A percentile compares a stretch with the other conserved stretches of the same genome.
Conservation (phyloP, 2,329 filamentous ascomycete species). For the Colletotrichum incanum region DNA sequence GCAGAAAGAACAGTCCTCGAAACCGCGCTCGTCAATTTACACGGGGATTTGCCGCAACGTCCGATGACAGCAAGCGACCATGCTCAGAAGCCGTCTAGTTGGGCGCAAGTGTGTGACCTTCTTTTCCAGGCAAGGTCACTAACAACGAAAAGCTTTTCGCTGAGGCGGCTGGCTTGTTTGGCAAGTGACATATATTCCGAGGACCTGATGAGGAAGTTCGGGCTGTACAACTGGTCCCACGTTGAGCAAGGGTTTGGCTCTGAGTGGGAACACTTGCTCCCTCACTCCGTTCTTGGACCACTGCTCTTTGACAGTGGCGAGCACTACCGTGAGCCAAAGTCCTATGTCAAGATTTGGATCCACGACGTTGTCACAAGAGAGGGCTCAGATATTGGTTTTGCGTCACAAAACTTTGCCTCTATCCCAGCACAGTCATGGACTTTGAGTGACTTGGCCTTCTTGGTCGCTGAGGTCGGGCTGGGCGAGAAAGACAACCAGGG, state of each 20-base stretch:
- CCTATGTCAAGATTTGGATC: slow-evolving; percentile 2
- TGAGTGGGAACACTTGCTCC: background rate
- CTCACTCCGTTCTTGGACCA: background rate
- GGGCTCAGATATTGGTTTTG: background rate
- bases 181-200: background rate
- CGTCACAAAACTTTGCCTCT: background rate
- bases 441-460: background rate
- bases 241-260: slow-evolving; percentile 8
- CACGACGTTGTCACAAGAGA: slow-evolving; percentile 1
- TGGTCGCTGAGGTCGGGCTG: background rate
- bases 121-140: background rate
- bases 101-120: background rate
- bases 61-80: background rate
- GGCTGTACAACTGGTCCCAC: background rate
- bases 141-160: background rate
- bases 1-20: background rate
- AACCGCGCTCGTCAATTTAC: background rate
- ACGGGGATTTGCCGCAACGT: background rate
- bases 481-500: background rate
- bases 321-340: background rate
- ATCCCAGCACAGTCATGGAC: background rate
- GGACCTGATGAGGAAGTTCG: slow-evolving; percentile 6
- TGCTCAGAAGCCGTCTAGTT: no score
- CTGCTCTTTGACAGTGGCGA: slow-evolving; percentile 3
- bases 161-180: background rate